phyloP scores from a whole-genome alignment of 2,329 filamentous ascomycete species.

The Podosphaera aphanis region DNA sequence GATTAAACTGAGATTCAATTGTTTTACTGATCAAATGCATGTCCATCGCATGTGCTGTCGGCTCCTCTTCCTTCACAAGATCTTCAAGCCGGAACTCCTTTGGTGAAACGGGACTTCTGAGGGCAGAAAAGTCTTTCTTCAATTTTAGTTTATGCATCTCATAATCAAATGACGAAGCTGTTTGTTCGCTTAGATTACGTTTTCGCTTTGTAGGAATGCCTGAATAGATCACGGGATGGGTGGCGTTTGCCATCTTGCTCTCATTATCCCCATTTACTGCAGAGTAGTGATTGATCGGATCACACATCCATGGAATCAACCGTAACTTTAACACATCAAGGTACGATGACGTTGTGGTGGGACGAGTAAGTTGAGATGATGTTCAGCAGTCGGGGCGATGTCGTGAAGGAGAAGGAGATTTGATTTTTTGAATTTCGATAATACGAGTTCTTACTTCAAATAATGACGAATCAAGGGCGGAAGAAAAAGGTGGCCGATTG shows the following conservation, averaged over 20 bases:
- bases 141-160: constrained; percentile 13
- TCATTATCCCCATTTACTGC: constrained; percentile 21
- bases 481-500: background rate
- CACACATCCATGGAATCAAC: constrained; percentile 29
- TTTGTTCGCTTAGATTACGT: constrained; percentile 4
- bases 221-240: constrained; percentile 7
- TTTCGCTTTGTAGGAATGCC: constrained; percentile 10
- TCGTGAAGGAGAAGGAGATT: background rate
- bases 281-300: constrained; percentile 32
- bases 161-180: background rate
- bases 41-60: constrained; percentile 5
- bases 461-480: background rate
- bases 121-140: constrained; percentile 12
- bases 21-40: constrained; percentile 15
- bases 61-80: background rate
- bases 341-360: background rate
- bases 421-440: background rate
- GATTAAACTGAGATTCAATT: constrained; percentile 68
- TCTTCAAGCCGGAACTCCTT: background rate
- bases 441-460: background rate
- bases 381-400: background rate
- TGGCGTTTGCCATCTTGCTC: constrained; percentile 18
- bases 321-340: constrained; percentile 31
- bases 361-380: background rate
- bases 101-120: constrained; percentile 1